Conservation (phyloP, 305 asterid species). For the Nicotiana rustica region DNA sequence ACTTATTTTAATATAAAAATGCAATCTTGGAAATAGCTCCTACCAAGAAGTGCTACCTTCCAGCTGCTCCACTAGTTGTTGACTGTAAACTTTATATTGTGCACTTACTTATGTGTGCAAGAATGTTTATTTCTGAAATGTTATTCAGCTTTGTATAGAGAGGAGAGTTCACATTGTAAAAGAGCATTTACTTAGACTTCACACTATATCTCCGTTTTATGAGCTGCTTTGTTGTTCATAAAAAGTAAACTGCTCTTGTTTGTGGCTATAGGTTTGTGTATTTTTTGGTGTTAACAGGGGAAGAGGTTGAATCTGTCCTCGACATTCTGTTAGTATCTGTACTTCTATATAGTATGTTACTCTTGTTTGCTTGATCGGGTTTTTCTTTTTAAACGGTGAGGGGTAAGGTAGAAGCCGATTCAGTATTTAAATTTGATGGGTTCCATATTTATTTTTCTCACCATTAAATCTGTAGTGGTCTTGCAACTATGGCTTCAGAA, state of each 20-base stretch:
- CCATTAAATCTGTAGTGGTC: too few relatives aligned
- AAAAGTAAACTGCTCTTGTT: too few relatives aligned
- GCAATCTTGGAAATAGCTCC: neutral
- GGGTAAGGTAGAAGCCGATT: too few relatives aligned
- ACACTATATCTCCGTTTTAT: neutral
- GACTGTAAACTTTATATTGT: too few relatives aligned
- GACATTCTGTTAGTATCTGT: neutral
- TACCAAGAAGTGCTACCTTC: neutral
- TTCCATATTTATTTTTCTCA: too few relatives aligned
- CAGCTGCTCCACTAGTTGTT: neutral
- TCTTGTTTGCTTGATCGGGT: conserved; percentile 10
- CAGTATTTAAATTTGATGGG: too few relatives aligned
- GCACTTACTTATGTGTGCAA: neutral
- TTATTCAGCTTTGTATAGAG: neutral
- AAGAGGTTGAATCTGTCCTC: too few relatives aligned
- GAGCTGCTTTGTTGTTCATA: neutral
- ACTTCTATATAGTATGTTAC: neutral
- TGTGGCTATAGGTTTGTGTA: too few relatives aligned
- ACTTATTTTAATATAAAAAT: conserved; percentile 2
- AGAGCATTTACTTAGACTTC: neutral
- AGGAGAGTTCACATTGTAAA: neutral
- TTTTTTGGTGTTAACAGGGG: too few relatives aligned
- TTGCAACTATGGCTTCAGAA: too few relatives aligned
- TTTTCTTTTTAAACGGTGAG: neutral
- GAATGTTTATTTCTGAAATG: neutral